A percentile compares a stretch with the other conserved stretches of the same genome.
Conservation (phyloP, 495 filamentous ascomycete species). For the Daldinia bambusicola region DNA sequence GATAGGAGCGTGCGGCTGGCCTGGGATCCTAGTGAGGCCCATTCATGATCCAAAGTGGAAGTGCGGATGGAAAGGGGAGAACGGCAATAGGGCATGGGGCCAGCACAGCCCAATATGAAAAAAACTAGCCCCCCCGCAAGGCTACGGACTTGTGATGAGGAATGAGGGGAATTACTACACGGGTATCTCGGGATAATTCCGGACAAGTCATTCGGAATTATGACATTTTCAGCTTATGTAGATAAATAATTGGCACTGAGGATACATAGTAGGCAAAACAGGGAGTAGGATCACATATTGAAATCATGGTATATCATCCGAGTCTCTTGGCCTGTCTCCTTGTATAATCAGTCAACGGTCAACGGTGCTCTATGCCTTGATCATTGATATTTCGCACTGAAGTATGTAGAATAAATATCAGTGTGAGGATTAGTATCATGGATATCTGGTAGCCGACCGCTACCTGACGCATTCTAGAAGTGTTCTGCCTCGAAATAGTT, state of each 20-base stretch:
- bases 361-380: too few species aligned
- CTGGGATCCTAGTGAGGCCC: constrained; percentile 32
- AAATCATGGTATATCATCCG: background rate
- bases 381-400: background rate
- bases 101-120: background rate
- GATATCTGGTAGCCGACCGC: background rate
- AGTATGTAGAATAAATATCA: background rate
- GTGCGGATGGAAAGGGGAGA: constrained; percentile 20
- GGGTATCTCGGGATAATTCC: constrained; percentile 4
- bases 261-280: background rate
- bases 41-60: constrained; percentile 13
- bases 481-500: background rate
- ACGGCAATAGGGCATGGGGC: constrained; percentile 17
- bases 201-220: constrained; percentile 2
- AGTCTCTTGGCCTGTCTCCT: background rate
- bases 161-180: constrained; percentile 16
- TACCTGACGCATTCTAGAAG: background rate
- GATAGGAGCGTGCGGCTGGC: constrained; percentile 24
- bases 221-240: background rate
- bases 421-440: background rate
- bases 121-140: constrained; percentile 13
- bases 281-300: constrained; percentile 10
- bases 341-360: background rate
- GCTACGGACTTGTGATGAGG: constrained; percentile 20
- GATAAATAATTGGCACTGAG: background rate